Evolutionary conservation across 164 flowering plant species (phyloP).

Genomic region (Sedum album): DNA sequence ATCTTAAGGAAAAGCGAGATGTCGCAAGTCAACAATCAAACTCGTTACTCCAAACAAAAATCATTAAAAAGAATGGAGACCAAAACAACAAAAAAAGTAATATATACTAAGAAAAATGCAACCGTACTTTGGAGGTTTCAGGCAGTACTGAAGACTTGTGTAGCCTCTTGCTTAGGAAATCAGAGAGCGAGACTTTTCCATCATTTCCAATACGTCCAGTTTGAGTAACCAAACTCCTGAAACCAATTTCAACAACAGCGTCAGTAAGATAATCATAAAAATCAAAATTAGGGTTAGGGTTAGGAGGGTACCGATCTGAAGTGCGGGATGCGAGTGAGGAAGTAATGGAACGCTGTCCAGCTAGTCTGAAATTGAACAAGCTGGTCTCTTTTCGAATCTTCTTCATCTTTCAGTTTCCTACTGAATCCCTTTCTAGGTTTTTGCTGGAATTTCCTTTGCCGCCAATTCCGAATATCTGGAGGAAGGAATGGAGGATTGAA

Average conservation of each 20-base stretch:
- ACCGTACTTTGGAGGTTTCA: slow-evolving; percentile 31
- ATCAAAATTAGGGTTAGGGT: neutral
- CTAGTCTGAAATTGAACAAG: neutral
- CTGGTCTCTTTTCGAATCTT: neutral
- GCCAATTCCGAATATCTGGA: no score
- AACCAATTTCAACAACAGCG: neutral
- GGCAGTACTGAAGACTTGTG: slow-evolving; percentile 23
- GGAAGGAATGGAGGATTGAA: no score
- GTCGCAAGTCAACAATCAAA: neutral
- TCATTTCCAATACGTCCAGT: slow-evolving; percentile 13
- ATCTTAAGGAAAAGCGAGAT: neutral
- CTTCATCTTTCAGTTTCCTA: neutral
- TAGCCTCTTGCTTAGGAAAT: slow-evolving; percentile 49
- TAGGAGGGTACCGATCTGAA: neutral
- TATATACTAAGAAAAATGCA: slow-evolving; percentile 7
- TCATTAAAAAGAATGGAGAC: neutral
- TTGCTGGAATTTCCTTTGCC: no score
- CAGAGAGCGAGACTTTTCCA: slow-evolving; percentile 42
- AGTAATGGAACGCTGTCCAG: slow-evolving; percentile 6
- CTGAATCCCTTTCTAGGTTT: neutral
- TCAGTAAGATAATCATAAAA: neutral
- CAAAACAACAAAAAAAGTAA: neutral
- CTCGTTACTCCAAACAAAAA: neutral
- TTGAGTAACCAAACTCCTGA: neutral
- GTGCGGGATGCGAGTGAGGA: neutral